A percentile compares a stretch with the other conserved stretches of the same genome.
Conservation (phyloP, 2,329 filamentous ascomycete species). For the Scortechinia acanthostroma region DNA sequence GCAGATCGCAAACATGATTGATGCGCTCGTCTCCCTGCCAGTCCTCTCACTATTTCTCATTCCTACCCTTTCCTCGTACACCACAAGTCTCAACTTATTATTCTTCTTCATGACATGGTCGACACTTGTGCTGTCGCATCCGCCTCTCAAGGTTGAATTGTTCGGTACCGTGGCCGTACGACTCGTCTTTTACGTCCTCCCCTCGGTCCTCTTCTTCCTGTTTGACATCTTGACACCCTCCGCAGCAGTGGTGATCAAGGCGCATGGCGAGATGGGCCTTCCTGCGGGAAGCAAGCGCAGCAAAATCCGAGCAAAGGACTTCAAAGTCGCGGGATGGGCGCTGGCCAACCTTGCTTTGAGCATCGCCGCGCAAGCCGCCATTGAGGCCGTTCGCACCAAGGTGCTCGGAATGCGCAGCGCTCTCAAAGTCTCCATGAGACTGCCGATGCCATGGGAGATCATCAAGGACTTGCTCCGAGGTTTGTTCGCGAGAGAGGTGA, state of each 20-base stretch:
- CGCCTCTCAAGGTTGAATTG: not conserved
- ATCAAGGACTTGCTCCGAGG: not conserved
- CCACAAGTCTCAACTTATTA: not conserved
- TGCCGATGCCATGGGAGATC: not conserved
- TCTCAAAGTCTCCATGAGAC: not conserved
- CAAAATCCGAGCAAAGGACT: not conserved
- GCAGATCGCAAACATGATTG: too few relatives aligned
- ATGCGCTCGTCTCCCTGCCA: not conserved
- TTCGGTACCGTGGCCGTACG: not conserved
- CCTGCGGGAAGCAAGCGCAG: not conserved
- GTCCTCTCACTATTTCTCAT: not conserved
- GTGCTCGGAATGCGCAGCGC: not conserved
- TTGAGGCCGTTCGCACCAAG: not conserved
- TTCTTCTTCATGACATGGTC: constrained; percentile 1
- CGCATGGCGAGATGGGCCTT: not conserved
- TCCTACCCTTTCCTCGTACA: not conserved
- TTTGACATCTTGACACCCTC: not conserved
- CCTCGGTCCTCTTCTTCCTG: not conserved
- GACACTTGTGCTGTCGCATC: not conserved
- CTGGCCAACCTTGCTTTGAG: not conserved
- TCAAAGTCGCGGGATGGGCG: not conserved
- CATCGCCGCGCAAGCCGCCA: not conserved
- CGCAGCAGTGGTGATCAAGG: not conserved
- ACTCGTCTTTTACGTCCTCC: not conserved
- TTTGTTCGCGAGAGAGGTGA: not conserved